A percentile compares a stretch with the other conserved stretches of the same genome.
Evolutionary conservation across 768 basidiomycete species (phyloP).

Genomic region (Daedalea quercina): DNA sequence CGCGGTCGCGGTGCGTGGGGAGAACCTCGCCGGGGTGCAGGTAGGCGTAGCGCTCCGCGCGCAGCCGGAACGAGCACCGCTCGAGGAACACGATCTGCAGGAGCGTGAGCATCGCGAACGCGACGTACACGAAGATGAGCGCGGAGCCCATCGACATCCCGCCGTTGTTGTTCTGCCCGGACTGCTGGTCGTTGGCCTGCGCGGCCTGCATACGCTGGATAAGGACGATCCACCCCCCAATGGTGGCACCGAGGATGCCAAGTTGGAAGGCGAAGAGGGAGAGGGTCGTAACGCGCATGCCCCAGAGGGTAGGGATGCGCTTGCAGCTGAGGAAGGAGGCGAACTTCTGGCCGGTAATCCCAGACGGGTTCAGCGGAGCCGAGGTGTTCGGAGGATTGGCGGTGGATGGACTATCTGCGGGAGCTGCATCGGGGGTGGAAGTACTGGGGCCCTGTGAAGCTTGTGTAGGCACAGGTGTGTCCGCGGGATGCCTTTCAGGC

Average conservation of each 20-base stretch:
- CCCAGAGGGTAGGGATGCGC: constrained; percentile 31
- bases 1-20: constrained; percentile 30
- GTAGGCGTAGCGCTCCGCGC: constrained; percentile 56
- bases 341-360: constrained; percentile 24
- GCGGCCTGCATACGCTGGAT: constrained; percentile 16
- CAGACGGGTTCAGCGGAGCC: constrained; percentile 16
- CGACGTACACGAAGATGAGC: constrained; percentile 53
- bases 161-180: not conserved
- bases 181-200: not conserved
- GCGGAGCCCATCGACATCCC: constrained; percentile 6
- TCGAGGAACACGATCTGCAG: constrained; percentile 57
- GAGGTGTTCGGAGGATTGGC: not conserved
- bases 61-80: constrained; percentile 55
- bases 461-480: constrained; percentile 23
- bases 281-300: constrained; percentile 41
- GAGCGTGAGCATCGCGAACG: constrained; percentile 46
- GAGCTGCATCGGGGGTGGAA: constrained; percentile 6
- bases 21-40: constrained; percentile 46
- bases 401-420: constrained; percentile 1
- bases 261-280: constrained; percentile 34
- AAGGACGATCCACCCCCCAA: constrained; percentile 50
- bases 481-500: constrained; percentile 47
- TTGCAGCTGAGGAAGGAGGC: constrained; percentile 37
- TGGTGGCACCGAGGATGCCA: constrained; percentile 35
- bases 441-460: constrained; percentile 10